phyloP scores from a whole-genome alignment of 345 rosid species.

The Gossypium ekmanianum region DNA sequence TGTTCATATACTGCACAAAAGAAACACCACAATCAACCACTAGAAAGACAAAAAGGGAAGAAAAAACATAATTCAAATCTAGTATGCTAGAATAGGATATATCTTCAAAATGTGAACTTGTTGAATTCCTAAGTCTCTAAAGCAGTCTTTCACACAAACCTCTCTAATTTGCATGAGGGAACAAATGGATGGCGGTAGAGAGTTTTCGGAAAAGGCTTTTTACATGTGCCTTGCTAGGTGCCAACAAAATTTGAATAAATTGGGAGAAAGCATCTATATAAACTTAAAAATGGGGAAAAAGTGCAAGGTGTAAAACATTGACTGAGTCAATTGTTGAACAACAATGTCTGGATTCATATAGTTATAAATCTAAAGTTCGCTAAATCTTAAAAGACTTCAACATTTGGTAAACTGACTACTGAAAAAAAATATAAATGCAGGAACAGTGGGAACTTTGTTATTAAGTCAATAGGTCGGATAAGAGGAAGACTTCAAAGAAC shows the following conservation, averaged over 20 bases:
- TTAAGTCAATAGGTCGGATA: background rate
- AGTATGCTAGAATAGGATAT: background rate
- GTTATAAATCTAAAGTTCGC: background rate
- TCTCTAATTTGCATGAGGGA: background rate
- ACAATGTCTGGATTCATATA: background rate
- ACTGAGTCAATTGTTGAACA: background rate
- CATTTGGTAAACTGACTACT: too few relatives aligned
- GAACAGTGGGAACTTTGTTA: background rate
- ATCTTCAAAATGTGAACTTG: background rate
- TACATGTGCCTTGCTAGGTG: background rate
- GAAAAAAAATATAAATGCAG: background rate
- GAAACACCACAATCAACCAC: constrained; percentile 17
- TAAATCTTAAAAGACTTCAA: background rate
- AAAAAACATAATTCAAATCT: background rate
- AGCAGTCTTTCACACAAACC: background rate
- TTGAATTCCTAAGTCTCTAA: background rate
- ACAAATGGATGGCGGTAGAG: background rate
- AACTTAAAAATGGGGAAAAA: background rate
- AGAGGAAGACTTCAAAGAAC: background rate
- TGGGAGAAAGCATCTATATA: background rate
- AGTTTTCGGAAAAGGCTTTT: background rate
- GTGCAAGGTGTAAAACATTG: background rate
- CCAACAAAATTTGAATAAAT: background rate
- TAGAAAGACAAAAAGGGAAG: background rate
- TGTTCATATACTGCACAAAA: constrained; percentile 76